Evolutionary conservation across 208 protist species (phyloP), one percentile per base, ranked within the genome.

Genomic region (Phytomonas sp.): DNA sequence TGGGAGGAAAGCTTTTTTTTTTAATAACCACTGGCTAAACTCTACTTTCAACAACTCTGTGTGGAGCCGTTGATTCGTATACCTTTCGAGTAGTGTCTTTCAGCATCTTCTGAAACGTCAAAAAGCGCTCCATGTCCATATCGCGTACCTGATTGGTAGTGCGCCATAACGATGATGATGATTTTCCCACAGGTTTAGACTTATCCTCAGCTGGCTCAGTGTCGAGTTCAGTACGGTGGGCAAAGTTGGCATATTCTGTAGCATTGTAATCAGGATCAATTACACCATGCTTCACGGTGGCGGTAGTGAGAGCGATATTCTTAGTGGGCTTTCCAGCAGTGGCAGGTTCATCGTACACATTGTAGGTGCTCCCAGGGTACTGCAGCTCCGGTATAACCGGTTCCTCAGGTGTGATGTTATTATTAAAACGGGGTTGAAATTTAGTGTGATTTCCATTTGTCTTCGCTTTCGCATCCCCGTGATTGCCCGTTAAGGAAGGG

Each of bases 311-410:
- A 26, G 12, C 19, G n/a, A 0, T 26, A 69, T 65, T 65, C 8
- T 60, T n/a, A n/a, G 32, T 49, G 33, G 19, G 0, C 14, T 30
- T 37, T 19, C 31, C 49, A 56, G 65, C 37, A 52, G 19, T 19
- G 60, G 34, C 7, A 37, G 60, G 70, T n/a, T 10, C 65, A 70
- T 80, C 76, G 73, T 93, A 87, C 33, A 85, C 82, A 70, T 93
- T 93, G 76, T 93, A 83, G 7, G 87, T 93, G 71, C 87, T 90
- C 63, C 87, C 87, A 4, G 85, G 85, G 67, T 89, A 93, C 75
- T 91, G 87, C 72, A 84, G 68, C 14, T 77, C 83, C 32, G 63
- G 60, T 67, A 86, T 76, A 23, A 78, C 77, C 29, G 80, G 29
- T 69, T 87, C 76, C 34, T 78, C 70, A 33, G 67, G 30, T 40